phyloP scores from a whole-genome alignment of 352 stramenopile genomes.

The Pythium guiyangense region DNA sequence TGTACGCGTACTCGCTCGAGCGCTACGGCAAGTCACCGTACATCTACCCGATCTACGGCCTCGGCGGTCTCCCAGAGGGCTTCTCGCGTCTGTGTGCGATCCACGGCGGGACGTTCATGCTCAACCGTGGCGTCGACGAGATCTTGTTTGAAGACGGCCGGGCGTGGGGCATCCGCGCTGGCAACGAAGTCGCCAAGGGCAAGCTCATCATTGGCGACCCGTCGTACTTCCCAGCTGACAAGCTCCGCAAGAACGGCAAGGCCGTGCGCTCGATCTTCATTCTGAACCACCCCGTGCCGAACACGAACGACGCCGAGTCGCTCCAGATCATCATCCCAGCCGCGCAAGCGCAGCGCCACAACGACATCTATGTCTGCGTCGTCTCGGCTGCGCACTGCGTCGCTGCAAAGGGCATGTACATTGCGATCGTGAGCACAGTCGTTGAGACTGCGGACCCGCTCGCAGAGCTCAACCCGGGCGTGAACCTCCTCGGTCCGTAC shows the following conservation, averaged over 20 bases:
- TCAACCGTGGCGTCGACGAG: slow-evolving; percentile 95
- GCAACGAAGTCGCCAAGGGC: slow-evolving; percentile 96
- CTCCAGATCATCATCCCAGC: slow-evolving; percentile 99
- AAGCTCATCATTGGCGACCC: slow-evolving; percentile 98
- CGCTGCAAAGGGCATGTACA: slow-evolving; percentile 95
- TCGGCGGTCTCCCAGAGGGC: slow-evolving; percentile 97
- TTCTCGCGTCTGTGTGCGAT: slow-evolving; percentile 99
- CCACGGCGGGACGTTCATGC: slow-evolving; percentile 99
- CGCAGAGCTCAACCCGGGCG: slow-evolving; percentile 92
- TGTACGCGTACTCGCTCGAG: slow-evolving; percentile 98
- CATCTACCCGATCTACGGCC: slow-evolving; percentile 99
- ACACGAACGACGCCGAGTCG: slow-evolving; percentile 95
- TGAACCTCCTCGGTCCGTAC: slow-evolving; percentile 95
- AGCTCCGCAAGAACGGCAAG: slow-evolving; percentile 91
- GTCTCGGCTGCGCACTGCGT: slow-evolving; percentile 95
- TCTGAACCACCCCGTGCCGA: slow-evolving; percentile 97
- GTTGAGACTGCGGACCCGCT: slow-evolving; percentile 96
- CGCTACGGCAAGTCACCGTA: slow-evolving; percentile 97
- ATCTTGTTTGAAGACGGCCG: slow-evolving; percentile 93
- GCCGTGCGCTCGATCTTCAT: slow-evolving; percentile 99
- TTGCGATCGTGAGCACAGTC: slow-evolving; percentile 98
- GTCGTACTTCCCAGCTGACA: slow-evolving; percentile 96
- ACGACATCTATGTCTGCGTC: slow-evolving; percentile 99
- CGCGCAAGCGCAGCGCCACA: slow-evolving; percentile 91
- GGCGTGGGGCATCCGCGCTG: slow-evolving; percentile 89